phyloP scores from a whole-genome alignment of 2,329 filamentous ascomycete genomes.

The Alternaria incomplexa region DNA sequence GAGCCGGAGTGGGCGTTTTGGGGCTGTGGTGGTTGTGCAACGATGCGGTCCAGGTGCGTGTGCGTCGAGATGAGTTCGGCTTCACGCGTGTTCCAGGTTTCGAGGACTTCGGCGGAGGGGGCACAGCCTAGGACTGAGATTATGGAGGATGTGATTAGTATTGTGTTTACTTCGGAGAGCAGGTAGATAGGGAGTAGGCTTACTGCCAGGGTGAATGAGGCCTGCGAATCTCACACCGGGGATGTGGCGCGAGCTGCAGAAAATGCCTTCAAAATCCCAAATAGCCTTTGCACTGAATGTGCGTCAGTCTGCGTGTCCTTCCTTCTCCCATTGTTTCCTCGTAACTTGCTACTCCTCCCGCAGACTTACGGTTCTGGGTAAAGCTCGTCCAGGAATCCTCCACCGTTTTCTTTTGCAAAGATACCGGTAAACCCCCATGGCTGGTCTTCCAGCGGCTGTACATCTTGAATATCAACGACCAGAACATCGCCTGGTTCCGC shows the following conservation, averaged over 20 bases:
- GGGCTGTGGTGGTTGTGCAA: slow-evolving; percentile 78
- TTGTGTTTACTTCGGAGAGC: no score
- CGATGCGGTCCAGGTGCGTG: slow-evolving; percentile 64
- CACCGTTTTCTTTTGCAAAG: slow-evolving; percentile 81
- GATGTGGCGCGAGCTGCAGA: slow-evolving; percentile 79
- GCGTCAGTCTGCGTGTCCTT: not conserved
- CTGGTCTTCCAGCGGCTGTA: slow-evolving; percentile 83
- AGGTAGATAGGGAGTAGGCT: not conserved
- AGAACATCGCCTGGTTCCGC: slow-evolving; percentile 86
- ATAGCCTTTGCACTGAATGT: slow-evolving; percentile 69
- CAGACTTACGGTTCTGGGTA: slow-evolving; percentile 76
- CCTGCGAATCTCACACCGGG: slow-evolving; percentile 82
- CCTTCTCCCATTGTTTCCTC: not conserved
- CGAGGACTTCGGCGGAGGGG: slow-evolving; percentile 77
- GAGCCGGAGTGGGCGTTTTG: slow-evolving; percentile 75
- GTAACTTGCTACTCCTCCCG: not conserved
- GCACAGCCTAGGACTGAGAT: slow-evolving; percentile 68
- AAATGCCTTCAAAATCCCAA: slow-evolving; percentile 79
- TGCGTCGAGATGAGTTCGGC: slow-evolving; percentile 75
- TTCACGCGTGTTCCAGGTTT: slow-evolving; percentile 84
- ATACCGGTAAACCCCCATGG: slow-evolving; percentile 92
- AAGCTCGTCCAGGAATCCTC: slow-evolving; percentile 85
- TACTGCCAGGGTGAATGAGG: slow-evolving; percentile 83
- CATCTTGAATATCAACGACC: slow-evolving; percentile 89
- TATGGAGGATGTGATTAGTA: not conserved